Evolutionary conservation across 768 basidiomycete genomes (phyloP).

Genomic region (Suillus clintonianus): DNA sequence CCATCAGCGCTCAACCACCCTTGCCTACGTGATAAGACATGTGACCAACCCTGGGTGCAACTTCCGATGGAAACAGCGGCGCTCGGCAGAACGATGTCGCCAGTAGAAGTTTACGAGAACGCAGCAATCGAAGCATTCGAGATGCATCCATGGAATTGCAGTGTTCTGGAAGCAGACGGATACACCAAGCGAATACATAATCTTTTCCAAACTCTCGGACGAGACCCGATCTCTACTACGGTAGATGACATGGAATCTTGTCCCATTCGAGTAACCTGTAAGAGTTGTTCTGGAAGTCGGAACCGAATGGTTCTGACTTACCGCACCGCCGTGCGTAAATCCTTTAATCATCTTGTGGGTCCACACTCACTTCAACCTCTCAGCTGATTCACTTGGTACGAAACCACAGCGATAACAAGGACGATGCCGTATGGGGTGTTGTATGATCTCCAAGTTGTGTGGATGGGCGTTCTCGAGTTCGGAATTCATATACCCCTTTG

Average conservation of each 20-base stretch:
- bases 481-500: background rate
- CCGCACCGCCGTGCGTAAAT: background rate
- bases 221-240: background rate
- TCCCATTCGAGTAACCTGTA: conserved; percentile 1
- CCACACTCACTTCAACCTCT: background rate
- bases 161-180: background rate
- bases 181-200: background rate
- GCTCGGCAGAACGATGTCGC: background rate
- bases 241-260: background rate
- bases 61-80: background rate
- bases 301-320: background rate
- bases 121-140: background rate
- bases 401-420: background rate
- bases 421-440: background rate
- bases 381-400: conserved; percentile 1
- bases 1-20: background rate
- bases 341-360: background rate
- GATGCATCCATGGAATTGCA: background rate
- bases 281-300: conserved; percentile 1
- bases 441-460: background rate
- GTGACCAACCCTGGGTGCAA: background rate
- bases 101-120: background rate
- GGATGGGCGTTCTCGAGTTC: background rate
- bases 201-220: background rate
- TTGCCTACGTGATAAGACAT: background rate